Percentiles rank a stretch among this genome's conserved stretches.
Evolutionary conservation across 2,329 filamentous ascomycete genomes (phyloP).

Genomic region (Tolypocladium guangdongense): DNA sequence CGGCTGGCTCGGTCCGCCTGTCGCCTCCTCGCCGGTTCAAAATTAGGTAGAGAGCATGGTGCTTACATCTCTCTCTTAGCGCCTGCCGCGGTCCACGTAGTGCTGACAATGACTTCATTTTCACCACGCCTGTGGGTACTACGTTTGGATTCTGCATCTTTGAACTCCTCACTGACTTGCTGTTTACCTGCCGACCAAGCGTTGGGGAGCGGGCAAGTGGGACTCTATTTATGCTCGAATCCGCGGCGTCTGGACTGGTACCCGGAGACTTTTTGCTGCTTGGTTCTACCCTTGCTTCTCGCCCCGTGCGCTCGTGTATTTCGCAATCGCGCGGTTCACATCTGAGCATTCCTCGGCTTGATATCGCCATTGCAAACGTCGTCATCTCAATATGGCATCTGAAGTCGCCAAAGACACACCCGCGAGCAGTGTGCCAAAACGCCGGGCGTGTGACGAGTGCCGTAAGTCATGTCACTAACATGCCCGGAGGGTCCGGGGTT

Average conservation of each 20-base stretch:
- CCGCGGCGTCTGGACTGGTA: not conserved
- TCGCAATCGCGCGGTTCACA: not conserved
- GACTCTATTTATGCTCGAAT: too few species aligned
- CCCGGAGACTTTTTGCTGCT: not conserved
- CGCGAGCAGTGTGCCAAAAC: constrained; percentile 29
- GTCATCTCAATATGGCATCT: constrained; percentile 11
- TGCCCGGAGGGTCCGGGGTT: not conserved
- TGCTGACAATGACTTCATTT: not conserved
- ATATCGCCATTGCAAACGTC: not conserved
- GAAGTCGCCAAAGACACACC: constrained; percentile 4
- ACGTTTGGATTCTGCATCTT: not conserved
- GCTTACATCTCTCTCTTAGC: not conserved
- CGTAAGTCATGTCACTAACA: constrained; percentile 32
- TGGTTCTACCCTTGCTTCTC: not conserved
- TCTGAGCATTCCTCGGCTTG: not conserved
- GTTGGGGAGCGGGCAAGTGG: not conserved
- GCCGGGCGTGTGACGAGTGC: constrained; percentile 56
- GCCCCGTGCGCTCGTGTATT: not conserved
- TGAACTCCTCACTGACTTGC: not conserved
- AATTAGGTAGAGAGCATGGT: not conserved
- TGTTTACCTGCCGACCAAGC: not conserved
- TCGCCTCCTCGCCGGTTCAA: not conserved
- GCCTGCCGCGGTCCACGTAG: not conserved
- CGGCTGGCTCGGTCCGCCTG: not conserved
- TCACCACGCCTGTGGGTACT: not conserved